Evolutionary conservation across 257 asterid genomes (phyloP), one percentile per base, ranked within the genome.

Genomic region (Rhazya stricta): DNA sequence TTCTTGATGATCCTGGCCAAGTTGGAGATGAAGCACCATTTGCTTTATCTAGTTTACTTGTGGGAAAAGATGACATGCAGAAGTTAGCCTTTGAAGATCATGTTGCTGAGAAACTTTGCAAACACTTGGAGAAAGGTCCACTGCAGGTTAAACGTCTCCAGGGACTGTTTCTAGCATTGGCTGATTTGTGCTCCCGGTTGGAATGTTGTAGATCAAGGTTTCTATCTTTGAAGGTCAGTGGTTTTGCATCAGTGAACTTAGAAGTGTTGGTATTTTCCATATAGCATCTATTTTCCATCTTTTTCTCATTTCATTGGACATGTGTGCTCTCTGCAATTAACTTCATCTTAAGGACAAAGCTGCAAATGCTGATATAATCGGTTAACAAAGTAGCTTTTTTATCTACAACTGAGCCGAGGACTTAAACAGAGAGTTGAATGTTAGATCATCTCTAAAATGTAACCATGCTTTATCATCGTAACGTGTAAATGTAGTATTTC

Each of bases 1-100:
- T 94, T 79, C 88, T 94, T 41, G 93, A 92, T 79, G 95, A 92
- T 78, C 86, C 89, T 75, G 97, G 92, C 82, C 97, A 89, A 87
- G 97, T 94, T 76, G 97, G 99, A 82, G 99, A 90, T 51, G 97
- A 92, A 54, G 96, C 96, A 65, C 92, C 97, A 45, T 87, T 89
- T 88, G 94, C 84, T 76, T 76, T 94, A 78, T 89, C 96, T 75
- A 83, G 81, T 86, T 90, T 92, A 83, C 82, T 88, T 71, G 78
- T 82, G 71, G 96, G 85, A 73, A 88, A 89, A 81, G 97, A 90
- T 89, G 97, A 90, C 80, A 76, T 94, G 85, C 98, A 92, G 71
- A 87, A 87, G 75, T 51, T 89, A 67, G 94, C 97, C n/a, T 89
- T 87, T 77, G 92, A 94, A 70, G 87, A 88, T 62, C 81, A 85